Base-by-base conservation (phyloP, 2,329 filamentous ascomycete species). In the Thelonectria olida region DNA sequence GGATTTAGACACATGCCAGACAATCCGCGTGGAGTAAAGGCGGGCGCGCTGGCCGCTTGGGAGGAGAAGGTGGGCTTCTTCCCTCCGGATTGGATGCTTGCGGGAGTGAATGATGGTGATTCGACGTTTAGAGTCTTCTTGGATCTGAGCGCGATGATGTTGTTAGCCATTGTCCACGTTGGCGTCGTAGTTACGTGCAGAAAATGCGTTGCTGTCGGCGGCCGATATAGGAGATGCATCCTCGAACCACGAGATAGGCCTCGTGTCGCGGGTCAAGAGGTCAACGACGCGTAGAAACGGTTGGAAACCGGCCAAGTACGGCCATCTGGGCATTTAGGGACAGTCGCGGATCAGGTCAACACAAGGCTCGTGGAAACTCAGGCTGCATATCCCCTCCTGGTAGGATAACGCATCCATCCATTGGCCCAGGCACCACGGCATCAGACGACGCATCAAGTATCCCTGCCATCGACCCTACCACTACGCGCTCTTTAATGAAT, bases 111-210 rank as follows among this genome's bases (percentile, higher is more conserved):
- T 48, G 95, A 92, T 12, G 96, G 95, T 8, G 96, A 98, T 73
- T 98, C 96, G 73, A 97, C 96, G 77, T 97, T 99, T 68, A 99
- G 84, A 25, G 90, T 84, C 77, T 93, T 96, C 78, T 92, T 93
- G 22, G 81, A 74, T 61, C 82, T 84, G 61, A 19, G 23, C 28
- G 31, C 13, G 13, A 31, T 15, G 12, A 51, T 34, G 7, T 53
- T 23, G 63, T 72, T 54, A 72, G 69, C 52, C 57, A 56, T 56
- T 25, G 25, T 58, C 36, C n/a, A 47, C 19, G 13, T 28, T 47
- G 38, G 42, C 25, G 28, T 19, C 47, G 28, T 20, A 22, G 9
- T 20, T 23, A 27, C 23, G 22, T 31, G 25, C 20, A 28, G 20
- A 34, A 28, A 19, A 44, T 48, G 34, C 22, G 23, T 12, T 34